A percentile compares a stretch with the other conserved stretches of the same genome.
These are phyloP conservation scores for Aspergillus baeticus DNA, from an alignment of 495 filamentous ascomycete species.

Conservation along the genomic window DNA sequence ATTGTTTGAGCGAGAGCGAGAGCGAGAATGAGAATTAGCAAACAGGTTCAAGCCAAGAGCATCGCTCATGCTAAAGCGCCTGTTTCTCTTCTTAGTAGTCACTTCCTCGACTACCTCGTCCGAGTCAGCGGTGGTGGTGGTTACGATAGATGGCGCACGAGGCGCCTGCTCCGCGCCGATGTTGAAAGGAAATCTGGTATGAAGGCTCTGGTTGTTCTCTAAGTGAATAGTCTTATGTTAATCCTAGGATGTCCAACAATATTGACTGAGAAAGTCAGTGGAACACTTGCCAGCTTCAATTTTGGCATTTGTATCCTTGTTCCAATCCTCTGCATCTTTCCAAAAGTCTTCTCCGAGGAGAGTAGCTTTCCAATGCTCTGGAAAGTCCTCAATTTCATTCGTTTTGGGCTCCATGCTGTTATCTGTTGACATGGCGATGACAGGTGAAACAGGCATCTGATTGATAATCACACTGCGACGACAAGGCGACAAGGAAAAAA, in stretches of 20 bases:
- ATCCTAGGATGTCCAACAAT: neutral
- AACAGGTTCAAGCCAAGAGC: slow-evolving; percentile 12
- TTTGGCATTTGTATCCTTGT: slow-evolving; percentile 15
- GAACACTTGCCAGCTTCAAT: slow-evolving; percentile 20
- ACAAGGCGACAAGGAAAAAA: neutral
- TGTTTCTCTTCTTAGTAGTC: slow-evolving; percentile 9
- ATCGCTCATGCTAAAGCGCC: slow-evolving; percentile 31
- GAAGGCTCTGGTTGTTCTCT: slow-evolving; percentile 20
- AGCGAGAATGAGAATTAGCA: slow-evolving; percentile 3
- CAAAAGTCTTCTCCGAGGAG: slow-evolving; percentile 33
- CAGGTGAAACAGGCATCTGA: neutral
- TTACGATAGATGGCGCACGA: neutral
- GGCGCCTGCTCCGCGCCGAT: slow-evolving; percentile 19
- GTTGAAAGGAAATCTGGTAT: slow-evolving; percentile 32
- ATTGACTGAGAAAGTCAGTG: neutral
- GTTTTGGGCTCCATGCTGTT: neutral
- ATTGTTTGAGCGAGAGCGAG: slow-evolving; percentile 11
- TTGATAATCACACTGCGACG: neutral
- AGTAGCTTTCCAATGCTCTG: slow-evolving; percentile 30
- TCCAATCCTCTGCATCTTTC: slow-evolving; percentile 25
- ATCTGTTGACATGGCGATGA: neutral
- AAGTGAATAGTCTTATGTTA: neutral
- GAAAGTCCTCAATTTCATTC: slow-evolving; percentile 25
- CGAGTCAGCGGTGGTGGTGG: neutral
- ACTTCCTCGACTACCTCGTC: slow-evolving; percentile 1